Evolutionary conservation across 768 basidiomycete species (phyloP), one percentile per base, ranked within the genome.

Genomic region (Lactarius deliciosus): DNA sequence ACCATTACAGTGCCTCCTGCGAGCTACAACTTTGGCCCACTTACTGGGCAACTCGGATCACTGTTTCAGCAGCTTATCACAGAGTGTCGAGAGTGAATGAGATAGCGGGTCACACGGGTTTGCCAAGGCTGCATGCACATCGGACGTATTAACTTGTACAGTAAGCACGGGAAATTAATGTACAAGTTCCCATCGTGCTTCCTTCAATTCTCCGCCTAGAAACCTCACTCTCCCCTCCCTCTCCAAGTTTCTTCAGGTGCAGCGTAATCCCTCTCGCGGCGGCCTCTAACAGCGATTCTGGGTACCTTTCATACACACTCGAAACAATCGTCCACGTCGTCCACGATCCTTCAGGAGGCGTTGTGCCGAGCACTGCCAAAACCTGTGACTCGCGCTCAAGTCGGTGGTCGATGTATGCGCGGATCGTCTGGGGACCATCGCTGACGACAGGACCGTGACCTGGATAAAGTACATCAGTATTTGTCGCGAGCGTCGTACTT

Each of bases 391-490:
- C 96, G 60, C 95, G 81, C 68, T 91, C 85, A 63, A 88, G 80
- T 10, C 96, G 85, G 73, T 98, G 94, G 40, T 83, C 74, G 65
- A 95, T 90, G 73, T 98, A 97, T 57, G 78, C 82, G 57, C 78
- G 74, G 72, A 98, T 86, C 36, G 85, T 79, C 41, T 81, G 79
- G 47, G 80, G 75, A 7, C 90, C 91, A 16, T 91, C 80, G 7
- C 75, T 66, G 2, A 96, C 83, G 40, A 91, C 86, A 6, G 91
- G 89, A 0, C 96, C 96, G 69, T 98, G 96, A 0, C 86, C 94
- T 0, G 96, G 95, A 74, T 94, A 96, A n/a, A 98, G 79, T 18
- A 72, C 70, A 28, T 78, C 77, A 72, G n/a, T 85, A 82, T 30
- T 66, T 68, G 13, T 70, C 69, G 43, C 66, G 68, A 45, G 64